Evolutionary conservation across 2,329 filamentous ascomycete species (phyloP).

Genomic region (Delphinella strobiligena): DNA sequence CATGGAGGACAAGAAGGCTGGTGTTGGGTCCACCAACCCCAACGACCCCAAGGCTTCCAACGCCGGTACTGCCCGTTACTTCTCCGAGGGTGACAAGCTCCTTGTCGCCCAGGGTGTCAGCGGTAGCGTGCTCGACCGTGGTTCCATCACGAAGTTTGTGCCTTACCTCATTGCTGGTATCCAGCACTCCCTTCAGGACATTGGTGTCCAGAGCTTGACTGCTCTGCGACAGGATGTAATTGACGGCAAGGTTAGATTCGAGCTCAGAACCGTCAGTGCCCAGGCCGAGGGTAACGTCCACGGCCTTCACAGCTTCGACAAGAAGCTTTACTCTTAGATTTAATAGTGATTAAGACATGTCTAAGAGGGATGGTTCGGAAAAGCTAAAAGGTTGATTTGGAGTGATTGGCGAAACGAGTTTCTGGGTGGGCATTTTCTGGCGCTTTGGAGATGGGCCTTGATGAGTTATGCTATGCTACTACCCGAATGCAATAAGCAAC

Average conservation of each 20-base stretch:
- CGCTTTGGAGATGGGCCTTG: background rate
- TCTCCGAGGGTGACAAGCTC: constrained; percentile 90
- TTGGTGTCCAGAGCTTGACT: constrained; percentile 68
- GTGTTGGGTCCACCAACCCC: constrained; percentile 40
- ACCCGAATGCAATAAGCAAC: background rate
- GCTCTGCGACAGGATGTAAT: constrained; percentile 66
- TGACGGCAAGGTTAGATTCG: constrained; percentile 72
- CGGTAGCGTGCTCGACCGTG: constrained; percentile 69
- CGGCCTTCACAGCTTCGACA: constrained; percentile 94
- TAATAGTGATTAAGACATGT: background rate
- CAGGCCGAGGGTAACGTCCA: constrained; percentile 96
- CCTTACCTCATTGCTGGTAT: constrained; percentile 91
- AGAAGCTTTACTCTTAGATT: constrained; percentile 85
- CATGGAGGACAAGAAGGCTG: constrained; percentile 98
- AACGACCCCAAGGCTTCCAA: constrained; percentile 64
- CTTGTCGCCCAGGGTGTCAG: constrained; percentile 95
- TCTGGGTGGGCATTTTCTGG: background rate
- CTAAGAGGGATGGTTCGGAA: background rate
- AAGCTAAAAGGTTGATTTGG: background rate
- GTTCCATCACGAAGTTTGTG: constrained; percentile 86
- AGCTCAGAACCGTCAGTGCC: constrained; percentile 85
- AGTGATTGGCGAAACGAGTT: background rate
- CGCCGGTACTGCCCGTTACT: constrained; percentile 93
- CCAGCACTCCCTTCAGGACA: constrained; percentile 96
- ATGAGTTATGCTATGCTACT: background rate